Conservation (phyloP, 805 yeast species). For the Crinitomyces ghanaensis region DNA sequence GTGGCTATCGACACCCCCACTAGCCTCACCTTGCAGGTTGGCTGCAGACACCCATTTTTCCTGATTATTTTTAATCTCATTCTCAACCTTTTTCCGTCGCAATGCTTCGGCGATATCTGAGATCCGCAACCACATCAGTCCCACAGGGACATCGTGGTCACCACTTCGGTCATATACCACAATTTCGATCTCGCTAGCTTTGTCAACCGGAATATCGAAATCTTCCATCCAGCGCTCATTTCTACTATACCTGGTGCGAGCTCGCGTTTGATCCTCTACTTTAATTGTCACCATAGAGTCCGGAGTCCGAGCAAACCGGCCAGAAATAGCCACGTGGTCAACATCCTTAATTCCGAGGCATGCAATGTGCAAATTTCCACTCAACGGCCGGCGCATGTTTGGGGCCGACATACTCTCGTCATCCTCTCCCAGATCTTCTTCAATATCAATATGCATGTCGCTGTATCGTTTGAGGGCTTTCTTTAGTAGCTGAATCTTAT, state of each 20-base stretch:
- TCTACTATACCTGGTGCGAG: constrained; percentile 62
- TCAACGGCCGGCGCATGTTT: constrained; percentile 64
- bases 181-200: constrained; percentile 85
- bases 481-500: constrained; percentile 71
- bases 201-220: constrained; percentile 69
- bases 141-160: constrained; percentile 68
- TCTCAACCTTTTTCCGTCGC: constrained; percentile 76
- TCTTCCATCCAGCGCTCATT: constrained; percentile 77
- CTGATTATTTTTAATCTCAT: constrained; percentile 51
- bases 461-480: constrained; percentile 80
- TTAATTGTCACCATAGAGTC: constrained; percentile 70
- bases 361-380: constrained; percentile 69
- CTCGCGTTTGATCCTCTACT: constrained; percentile 79
- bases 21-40: constrained; percentile 18
- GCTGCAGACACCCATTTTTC: constrained; percentile 84
- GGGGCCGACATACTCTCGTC: constrained; percentile 58
- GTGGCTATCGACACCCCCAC: constrained; percentile 30
- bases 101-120: constrained; percentile 92
- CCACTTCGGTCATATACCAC: constrained; percentile 75
- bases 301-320: constrained; percentile 63
- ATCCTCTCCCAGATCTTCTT: constrained; percentile 42
- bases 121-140: constrained; percentile 79
- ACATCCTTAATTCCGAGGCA: constrained; percentile 74
- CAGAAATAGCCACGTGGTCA: constrained; percentile 83
- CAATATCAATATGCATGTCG: constrained; percentile 65